These are phyloP conservation scores for Chaetomium olivaceum DNA, from an alignment of 2,329 filamentous ascomycete genomes.

Conservation along the genomic window DNA sequence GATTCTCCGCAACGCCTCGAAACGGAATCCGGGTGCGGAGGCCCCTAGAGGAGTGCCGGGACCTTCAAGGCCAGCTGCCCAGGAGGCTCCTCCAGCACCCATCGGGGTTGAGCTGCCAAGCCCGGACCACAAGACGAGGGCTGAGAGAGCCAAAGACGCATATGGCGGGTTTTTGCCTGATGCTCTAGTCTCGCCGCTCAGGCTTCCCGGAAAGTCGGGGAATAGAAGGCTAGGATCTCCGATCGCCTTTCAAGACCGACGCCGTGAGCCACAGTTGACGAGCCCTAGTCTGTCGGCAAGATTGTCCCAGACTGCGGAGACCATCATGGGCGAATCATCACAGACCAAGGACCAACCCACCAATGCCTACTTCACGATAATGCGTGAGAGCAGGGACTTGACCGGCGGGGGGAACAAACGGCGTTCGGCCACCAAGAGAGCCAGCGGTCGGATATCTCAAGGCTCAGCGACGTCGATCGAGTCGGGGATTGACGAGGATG, in stretches of 20 bases:
- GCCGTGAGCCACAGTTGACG: constrained; percentile 37
- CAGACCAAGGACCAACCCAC: constrained; percentile 24
- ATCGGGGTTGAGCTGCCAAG: constrained; percentile 28
- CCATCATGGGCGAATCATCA: constrained; percentile 27
- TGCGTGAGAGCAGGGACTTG: constrained; percentile 26
- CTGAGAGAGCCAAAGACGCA: constrained; percentile 29
- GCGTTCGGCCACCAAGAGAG: constrained; percentile 20
- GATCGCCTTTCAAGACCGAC: constrained; percentile 33
- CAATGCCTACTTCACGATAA: constrained; percentile 23
- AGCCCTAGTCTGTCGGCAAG: constrained; percentile 43
- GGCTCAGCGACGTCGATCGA: constrained; percentile 45
- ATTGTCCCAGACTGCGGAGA: constrained; percentile 29
- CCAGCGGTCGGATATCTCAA: constrained; percentile 34
- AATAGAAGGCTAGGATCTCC: constrained; percentile 35
- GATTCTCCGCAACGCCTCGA: constrained; percentile 45
- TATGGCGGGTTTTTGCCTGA: constrained; percentile 26
- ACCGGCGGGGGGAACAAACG: constrained; percentile 20
- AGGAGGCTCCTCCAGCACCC: constrained; percentile 10
- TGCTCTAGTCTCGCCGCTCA: constrained; percentile 28
- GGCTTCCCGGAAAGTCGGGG: constrained; percentile 29
- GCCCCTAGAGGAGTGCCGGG: background rate
- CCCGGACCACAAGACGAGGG: constrained; percentile 31
- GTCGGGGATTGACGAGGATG: constrained; percentile 30
- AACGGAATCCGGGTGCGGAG: constrained; percentile 2
- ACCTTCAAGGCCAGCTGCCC: background rate